Base-by-base conservation (phyloP, 192 early-diverging fungal genomes). In the Podila horticola region DNA sequence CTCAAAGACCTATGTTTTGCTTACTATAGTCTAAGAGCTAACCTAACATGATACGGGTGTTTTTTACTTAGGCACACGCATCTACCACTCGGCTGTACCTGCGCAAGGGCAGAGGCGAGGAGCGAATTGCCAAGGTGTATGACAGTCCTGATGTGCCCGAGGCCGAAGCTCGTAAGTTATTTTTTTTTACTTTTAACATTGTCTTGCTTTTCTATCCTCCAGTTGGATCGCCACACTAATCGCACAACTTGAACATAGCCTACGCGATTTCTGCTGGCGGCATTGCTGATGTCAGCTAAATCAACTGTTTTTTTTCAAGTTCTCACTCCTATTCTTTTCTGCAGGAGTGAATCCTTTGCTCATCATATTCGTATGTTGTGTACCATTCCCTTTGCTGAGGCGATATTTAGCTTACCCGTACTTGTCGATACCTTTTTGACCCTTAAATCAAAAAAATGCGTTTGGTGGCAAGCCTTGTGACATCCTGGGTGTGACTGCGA, bases 111-210 rank as follows among this genome's bases (percentile, higher is more conserved):
- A 85, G 95, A 64, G 94, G 92, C 3, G 95, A 96, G 45, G 87
- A 89, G 36, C 79, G 94, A 22, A 87, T 96, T 29, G 92, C 90
- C 63, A 96, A 96, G 72, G 87, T 96, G 33, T 96, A 91, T 69
- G 95, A 96, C 70, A 90, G 88, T 17, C 95, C 95, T n/a, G 92
- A 93, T 70, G 86, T 95, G 41, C 92, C 94, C 49, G 89, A 93
- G 30, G 84, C 86, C 20, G 91, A 92, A 58, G 84, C 88, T 28
- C 84, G 86, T 85, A 83, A 72, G 75, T 68, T 2, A 6, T 15
- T 17, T 5, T 11, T 57, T 69, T 72, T 68, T 2, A 6, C 15
- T 17, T 5, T 11, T 57, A 24, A 29, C 6, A 22, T 58, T 6
- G 12, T 20, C 17, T 20, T 26, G 20, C 11, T 41, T 9, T 67